Conservation (phyloP, 2,329 filamentous ascomycete species). For the Phialemoniopsis sp. region DNA sequence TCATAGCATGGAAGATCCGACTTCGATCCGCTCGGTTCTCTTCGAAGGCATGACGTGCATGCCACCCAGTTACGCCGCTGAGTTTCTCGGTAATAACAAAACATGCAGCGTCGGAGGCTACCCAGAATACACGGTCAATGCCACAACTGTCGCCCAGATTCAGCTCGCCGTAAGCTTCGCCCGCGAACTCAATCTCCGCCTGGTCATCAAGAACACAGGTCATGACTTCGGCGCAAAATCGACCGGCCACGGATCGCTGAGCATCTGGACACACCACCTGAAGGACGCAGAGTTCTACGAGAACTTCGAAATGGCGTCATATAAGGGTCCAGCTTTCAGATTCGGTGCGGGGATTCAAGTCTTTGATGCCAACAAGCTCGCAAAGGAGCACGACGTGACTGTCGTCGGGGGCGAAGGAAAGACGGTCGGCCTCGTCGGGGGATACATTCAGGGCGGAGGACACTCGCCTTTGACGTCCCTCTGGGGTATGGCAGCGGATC, state of each 20-base stretch:
- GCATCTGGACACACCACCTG: background rate
- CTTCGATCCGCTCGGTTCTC: slow-evolving; percentile 6
- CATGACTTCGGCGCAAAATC: slow-evolving; percentile 28
- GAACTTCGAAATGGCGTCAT: slow-evolving; percentile 16
- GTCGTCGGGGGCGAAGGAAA: slow-evolving; percentile 49
- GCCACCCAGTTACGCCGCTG: slow-evolving; percentile 3
- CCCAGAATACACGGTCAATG: background rate
- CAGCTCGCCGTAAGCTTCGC: slow-evolving; percentile 31
- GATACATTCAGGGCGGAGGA: slow-evolving; percentile 45
- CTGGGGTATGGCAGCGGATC: slow-evolving; percentile 46
- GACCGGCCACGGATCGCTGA: slow-evolving; percentile 21
- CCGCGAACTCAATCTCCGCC: slow-evolving; percentile 21
- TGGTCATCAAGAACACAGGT: slow-evolving; percentile 28
- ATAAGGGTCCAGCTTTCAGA: slow-evolving; percentile 21
- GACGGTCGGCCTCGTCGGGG: slow-evolving; percentile 47
- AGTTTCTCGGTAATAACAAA: slow-evolving; percentile 2
- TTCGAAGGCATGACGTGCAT: slow-evolving; percentile 9
- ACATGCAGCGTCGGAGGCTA: background rate
- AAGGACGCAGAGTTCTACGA: slow-evolving; percentile 39
- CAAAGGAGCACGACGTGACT: slow-evolving; percentile 36
- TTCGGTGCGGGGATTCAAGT: slow-evolving; percentile 47
- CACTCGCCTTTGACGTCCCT: slow-evolving; percentile 47
- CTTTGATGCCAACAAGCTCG: slow-evolving; percentile 46
- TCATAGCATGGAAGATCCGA: slow-evolving; percentile 4
- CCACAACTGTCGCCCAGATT: slow-evolving; percentile 19